phyloP scores from a whole-genome alignment of 352 stramenopile species.

The Phytophthora tentaculata region DNA sequence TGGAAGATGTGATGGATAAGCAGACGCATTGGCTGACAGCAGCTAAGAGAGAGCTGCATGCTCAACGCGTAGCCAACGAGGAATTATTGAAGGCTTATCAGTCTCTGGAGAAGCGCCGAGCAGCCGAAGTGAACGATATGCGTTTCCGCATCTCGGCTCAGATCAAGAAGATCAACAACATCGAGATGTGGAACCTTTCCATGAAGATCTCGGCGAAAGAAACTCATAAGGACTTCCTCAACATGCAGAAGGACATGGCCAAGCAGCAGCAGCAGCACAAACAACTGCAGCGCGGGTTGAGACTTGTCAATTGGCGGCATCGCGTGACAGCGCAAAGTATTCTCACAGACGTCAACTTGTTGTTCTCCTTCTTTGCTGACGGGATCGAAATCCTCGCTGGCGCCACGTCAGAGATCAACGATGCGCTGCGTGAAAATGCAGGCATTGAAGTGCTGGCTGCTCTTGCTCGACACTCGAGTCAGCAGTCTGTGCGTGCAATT shows the following conservation, averaged over 20 bases:
- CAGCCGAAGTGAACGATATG: conserved; percentile 82
- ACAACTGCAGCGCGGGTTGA: conserved; percentile 64
- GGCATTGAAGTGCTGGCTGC: conserved; percentile 68
- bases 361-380: conserved; percentile 76
- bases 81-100: conserved; percentile 67
- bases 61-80: conserved; percentile 74
- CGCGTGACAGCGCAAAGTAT: conserved; percentile 68
- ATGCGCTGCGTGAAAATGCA: conserved; percentile 57
- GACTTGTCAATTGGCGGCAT: conserved; percentile 77
- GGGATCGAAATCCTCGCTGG: conserved; percentile 64
- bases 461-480: conserved; percentile 47
- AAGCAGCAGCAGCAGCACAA: conserved; percentile 59
- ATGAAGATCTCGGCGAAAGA: conserved; percentile 77
- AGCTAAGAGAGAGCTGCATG: conserved; percentile 64
- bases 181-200: conserved; percentile 86
- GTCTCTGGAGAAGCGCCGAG: conserved; percentile 73
- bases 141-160: conserved; percentile 72
- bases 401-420: conserved; percentile 51
- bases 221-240: conserved; percentile 53
- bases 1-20: conserved; percentile 45
- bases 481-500: conserved; percentile 47
- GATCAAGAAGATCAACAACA: conserved; percentile 72
- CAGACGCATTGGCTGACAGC: conserved; percentile 78
- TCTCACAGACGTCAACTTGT: conserved; percentile 66
- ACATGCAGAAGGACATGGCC: conserved; percentile 52